Base-by-base conservation (phyloP, 139 green algal species). In the Haematococcus lacustris region DNA sequence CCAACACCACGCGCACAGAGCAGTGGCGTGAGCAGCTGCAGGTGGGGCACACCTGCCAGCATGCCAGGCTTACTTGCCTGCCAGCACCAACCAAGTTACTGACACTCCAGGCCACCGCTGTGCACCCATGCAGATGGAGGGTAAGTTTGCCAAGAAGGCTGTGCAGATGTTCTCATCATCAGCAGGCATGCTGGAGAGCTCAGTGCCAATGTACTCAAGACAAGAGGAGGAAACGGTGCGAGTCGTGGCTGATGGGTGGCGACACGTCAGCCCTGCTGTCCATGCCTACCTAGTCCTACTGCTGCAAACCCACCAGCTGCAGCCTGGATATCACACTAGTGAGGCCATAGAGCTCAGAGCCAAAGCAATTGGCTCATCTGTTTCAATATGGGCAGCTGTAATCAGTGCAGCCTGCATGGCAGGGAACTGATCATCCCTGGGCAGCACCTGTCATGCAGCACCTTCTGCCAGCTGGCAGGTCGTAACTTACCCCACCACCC, bases 21-120 rank as follows among this genome's bases (percentile, higher is more conserved):
- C 91, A 96, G 74, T 93, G 89, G 75, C 75, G 91, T 0, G 85
- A 94, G 73, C 87, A 91, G 73, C 86, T 96, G 3, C 80, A 82
- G 78, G 82, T 85, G 62, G 13, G 62, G 7, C 21, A 3, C 26
- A 2, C 17, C 6, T 33, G 59, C 21, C 59, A 66, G n/a, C n/a
- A n/a, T n/a, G n/a, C n/a, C n/a, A n/a, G n/a, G n/a, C n/a, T n/a
- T n/a, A n/a, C n/a, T n/a, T n/a, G n/a, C n/a, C n/a, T n/a, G n/a
- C n/a, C n/a, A n/a, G n/a, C n/a, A n/a, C n/a, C n/a, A n/a, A n/a
- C n/a, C n/a, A n/a, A n/a, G n/a, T n/a, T n/a, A n/a, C n/a, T n/a
- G n/a, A n/a, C n/a, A n/a, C n/a, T n/a, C n/a, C n/a, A n/a, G n/a
- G n/a, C n/a, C n/a, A n/a, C n/a, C n/a, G n/a, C n/a, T n/a, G n/a